Conservation (phyloP, 164 flowering plant genomes). For the Piper betle region DNA sequence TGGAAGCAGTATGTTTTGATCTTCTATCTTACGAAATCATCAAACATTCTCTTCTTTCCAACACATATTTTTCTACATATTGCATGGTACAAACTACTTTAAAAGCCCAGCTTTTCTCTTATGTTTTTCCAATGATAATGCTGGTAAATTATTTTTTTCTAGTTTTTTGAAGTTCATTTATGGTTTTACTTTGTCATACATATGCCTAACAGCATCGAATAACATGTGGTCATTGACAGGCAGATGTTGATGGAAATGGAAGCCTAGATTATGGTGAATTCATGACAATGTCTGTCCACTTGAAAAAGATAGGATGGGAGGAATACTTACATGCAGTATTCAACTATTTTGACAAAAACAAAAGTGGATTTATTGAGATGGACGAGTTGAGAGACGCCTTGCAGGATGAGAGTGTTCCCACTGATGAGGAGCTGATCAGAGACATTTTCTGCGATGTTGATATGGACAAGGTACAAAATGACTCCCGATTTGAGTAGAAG, state of each 20-base stretch:
- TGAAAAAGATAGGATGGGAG: constrained; percentile 41
- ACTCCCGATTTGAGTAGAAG: background rate
- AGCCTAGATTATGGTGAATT: constrained; percentile 60
- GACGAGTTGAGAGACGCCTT: constrained; percentile 58
- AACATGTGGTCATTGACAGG: constrained; percentile 18
- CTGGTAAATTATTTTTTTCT: too few species aligned
- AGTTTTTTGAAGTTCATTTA: too few species aligned
- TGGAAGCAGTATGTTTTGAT: constrained; percentile 55
- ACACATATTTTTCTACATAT: too few species aligned
- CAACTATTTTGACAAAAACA: constrained; percentile 52
- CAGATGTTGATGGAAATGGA: constrained; percentile 64
- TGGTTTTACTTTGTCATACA: background rate
- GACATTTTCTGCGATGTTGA: constrained; percentile 66
- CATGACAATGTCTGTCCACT: constrained; percentile 52
- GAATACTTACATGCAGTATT: constrained; percentile 54
- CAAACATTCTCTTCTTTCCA: too few species aligned
- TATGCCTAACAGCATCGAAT: background rate
- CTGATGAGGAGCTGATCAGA: constrained; percentile 33
- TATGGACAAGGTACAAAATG: constrained; percentile 40
- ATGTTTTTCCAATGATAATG: too few species aligned
- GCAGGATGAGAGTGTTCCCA: constrained; percentile 28
- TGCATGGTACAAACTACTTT: too few species aligned
- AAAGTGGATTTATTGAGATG: constrained; percentile 59
- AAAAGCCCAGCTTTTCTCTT: too few species aligned
- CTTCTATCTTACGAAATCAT: background rate